Evolutionary conservation across 1,284 basidiomycete genomes (phyloP).

Genomic region (Ganoderma multipileum): DNA sequence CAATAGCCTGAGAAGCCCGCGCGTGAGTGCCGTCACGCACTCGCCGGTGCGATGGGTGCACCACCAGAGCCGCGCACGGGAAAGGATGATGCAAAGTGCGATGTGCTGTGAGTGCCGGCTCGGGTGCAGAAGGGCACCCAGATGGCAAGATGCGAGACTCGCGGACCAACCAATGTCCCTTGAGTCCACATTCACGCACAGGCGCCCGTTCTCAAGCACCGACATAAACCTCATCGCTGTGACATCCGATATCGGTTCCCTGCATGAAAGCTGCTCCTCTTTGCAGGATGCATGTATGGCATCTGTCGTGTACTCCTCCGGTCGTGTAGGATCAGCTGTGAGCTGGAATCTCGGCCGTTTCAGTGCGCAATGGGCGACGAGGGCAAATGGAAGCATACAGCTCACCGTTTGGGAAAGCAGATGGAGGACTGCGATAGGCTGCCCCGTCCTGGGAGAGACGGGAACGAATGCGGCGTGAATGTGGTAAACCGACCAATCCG

Average conservation of each 20-base stretch:
- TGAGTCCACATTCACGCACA: neutral
- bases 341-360: neutral
- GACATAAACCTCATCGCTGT: neutral
- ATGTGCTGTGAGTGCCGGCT: neutral
- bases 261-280: neutral
- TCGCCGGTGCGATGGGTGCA: neutral
- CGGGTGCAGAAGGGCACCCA: conserved; percentile 1
- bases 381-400: neutral
- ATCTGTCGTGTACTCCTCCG: conserved; percentile 15
- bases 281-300: neutral
- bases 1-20: conserved; percentile 1
- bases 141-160: neutral
- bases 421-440: neutral
- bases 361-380: neutral
- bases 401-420: neutral
- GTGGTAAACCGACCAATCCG: conserved; percentile 9
- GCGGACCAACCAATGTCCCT: neutral
- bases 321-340: conserved; percentile 18
- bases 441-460: neutral
- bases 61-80: neutral
- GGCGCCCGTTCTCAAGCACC: neutral
- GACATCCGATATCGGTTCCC: neutral
- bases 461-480: neutral
- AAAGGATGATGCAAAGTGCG: neutral
- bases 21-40: neutral